These are phyloP conservation scores for Wakefieldia striispora DNA, from an alignment of 768 basidiomycete species.

Conservation along the genomic window DNA sequence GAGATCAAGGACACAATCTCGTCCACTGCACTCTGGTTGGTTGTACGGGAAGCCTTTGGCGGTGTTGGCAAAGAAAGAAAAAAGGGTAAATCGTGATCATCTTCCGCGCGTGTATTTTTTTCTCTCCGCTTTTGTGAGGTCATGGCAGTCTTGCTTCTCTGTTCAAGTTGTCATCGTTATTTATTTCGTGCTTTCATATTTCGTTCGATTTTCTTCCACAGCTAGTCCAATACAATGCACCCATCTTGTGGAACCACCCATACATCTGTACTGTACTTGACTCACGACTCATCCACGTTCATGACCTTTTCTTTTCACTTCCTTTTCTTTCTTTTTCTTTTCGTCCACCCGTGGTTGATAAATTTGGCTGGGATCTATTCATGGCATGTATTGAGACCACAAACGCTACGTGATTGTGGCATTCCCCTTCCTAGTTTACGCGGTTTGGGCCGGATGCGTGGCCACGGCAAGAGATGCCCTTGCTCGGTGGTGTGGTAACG, in stretches of 20 bases:
- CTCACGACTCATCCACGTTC: slow-evolving; percentile 10
- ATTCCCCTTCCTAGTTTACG: neutral
- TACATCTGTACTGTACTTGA: slow-evolving; percentile 25
- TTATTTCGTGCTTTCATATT: neutral
- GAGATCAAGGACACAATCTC: slow-evolving; percentile 93
- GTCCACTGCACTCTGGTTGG: slow-evolving; percentile 86
- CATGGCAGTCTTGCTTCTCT: too few relatives aligned
- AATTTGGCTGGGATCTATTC: slow-evolving; percentile 23
- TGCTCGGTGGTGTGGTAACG: neutral
- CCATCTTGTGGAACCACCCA: slow-evolving; percentile 3
- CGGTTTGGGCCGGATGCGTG: too few relatives aligned
- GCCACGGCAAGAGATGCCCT: neutral
- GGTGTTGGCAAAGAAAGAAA: slow-evolving; percentile 78
- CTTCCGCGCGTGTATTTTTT: neutral
- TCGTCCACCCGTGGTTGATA: neutral
- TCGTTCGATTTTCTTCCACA: slow-evolving; percentile 6
- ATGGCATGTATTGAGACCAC: slow-evolving; percentile 11
- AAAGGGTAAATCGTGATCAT: slow-evolving; percentile 64
- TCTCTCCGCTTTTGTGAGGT: neutral
- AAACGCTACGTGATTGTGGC: slow-evolving; percentile 6
- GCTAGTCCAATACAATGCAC: neutral
- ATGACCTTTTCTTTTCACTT: neutral
- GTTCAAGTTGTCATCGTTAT: too few relatives aligned
- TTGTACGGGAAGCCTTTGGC: slow-evolving; percentile 90
- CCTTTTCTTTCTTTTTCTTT: neutral